These are phyloP conservation scores for Ambrosiella cleistominuta DNA, from an alignment of 2,329 filamentous ascomycete species.

Conservation along the genomic window DNA sequence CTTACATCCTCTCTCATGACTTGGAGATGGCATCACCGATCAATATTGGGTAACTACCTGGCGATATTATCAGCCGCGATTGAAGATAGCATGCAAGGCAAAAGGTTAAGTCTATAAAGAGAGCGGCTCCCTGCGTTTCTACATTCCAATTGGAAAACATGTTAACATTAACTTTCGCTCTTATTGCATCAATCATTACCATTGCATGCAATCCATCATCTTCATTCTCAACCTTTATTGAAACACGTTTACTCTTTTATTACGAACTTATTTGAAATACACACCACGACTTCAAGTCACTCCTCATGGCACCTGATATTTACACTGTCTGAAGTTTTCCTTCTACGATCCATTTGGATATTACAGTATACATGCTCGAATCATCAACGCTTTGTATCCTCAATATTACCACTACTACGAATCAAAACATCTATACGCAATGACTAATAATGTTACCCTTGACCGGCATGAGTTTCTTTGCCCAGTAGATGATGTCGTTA, in stretches of 20 bases:
- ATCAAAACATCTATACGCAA: background rate
- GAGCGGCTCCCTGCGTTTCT: background rate
- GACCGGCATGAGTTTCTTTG: slow-evolving; percentile 42
- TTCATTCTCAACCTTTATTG: too few relatives aligned
- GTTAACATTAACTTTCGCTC: background rate
- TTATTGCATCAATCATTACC: background rate
- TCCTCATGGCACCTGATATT: background rate
- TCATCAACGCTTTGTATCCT: background rate
- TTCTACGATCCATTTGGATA: background rate
- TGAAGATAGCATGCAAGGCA: background rate
- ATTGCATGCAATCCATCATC: background rate
- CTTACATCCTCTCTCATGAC: background rate
- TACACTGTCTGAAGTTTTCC: background rate
- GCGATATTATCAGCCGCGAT: too few relatives aligned
- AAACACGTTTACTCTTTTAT: too few relatives aligned
- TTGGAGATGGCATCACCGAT: background rate
- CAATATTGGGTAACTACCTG: background rate
- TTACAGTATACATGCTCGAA: background rate
- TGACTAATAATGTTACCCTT: slow-evolving; percentile 5
- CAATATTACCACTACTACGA: background rate
- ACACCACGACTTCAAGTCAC: too few relatives aligned
- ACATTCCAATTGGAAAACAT: background rate
- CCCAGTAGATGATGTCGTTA: slow-evolving; percentile 41
- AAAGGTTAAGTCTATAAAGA: background rate
- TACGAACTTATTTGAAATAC: too few relatives aligned